Percentiles rank a stretch among this genome's conserved stretches.
Conservation (phyloP, 192 early-diverging fungal species). For the Entomortierella parvispora region DNA sequence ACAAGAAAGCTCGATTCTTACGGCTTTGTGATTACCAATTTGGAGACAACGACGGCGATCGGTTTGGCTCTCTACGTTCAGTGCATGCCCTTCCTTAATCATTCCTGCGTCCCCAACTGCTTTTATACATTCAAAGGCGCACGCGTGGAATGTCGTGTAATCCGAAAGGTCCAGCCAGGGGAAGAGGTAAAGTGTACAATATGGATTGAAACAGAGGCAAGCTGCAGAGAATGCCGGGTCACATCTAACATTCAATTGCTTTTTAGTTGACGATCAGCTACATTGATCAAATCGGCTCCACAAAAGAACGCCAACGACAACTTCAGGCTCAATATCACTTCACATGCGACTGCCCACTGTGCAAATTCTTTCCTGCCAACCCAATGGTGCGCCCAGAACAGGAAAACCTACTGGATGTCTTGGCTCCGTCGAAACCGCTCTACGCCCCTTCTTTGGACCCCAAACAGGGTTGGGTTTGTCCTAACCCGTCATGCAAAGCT, state of each 20-base stretch:
- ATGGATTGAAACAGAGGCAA: not conserved
- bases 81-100: constrained; percentile 46
- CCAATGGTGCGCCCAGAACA: constrained; percentile 11
- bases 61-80: constrained; percentile 37
- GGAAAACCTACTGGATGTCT: constrained; percentile 1
- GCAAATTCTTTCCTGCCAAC: constrained; percentile 33
- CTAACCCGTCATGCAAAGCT: constrained; percentile 7
- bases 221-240: not conserved
- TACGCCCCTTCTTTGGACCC: constrained; percentile 14
- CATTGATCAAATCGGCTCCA: constrained; percentile 38
- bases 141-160: constrained; percentile 36
- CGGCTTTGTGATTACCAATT: constrained; percentile 33
- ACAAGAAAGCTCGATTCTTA: constrained; percentile 25
- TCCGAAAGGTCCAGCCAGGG: constrained; percentile 39
- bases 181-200: constrained; percentile 20
- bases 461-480: constrained; percentile 35
- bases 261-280: constrained; percentile 47
- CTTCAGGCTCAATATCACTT: constrained; percentile 42
- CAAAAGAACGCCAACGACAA: constrained; percentile 32
- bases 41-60: constrained; percentile 30
- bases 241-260: not conserved
- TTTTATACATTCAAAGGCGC: constrained; percentile 41
- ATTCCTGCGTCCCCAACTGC: constrained; percentile 47
- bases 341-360: constrained; percentile 31
- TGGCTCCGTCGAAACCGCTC: not conserved